Evolutionary conservation across 139 green algal species (phyloP).

Genomic region (Astrephomene gubernaculifera): DNA sequence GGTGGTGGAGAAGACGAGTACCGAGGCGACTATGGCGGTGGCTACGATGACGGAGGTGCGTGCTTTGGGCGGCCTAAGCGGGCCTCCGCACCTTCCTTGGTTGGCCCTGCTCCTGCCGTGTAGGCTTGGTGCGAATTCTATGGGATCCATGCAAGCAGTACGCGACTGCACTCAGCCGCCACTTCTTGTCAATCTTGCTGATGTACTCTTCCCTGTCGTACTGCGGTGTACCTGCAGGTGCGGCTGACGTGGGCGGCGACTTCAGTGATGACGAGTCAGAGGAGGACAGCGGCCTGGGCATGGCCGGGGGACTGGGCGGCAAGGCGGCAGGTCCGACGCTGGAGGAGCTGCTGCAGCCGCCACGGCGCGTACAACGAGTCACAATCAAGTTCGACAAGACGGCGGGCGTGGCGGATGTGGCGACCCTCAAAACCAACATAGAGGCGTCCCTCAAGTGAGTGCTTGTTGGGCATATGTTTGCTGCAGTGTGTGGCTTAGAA

Average conservation of each 20-base stretch:
- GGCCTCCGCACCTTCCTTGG: too few relatives aligned
- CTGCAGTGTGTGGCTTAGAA: too few relatives aligned
- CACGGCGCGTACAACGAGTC: background rate
- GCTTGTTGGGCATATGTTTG: too few relatives aligned
- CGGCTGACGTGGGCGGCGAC: background rate
- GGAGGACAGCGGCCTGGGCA: background rate
- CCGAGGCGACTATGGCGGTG: background rate
- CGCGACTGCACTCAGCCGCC: too few relatives aligned
- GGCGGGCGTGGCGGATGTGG: slow-evolving; percentile 71
- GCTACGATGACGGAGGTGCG: background rate
- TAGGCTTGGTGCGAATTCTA: too few relatives aligned
- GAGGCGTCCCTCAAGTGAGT: slow-evolving; percentile 69
- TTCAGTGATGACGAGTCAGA: background rate
- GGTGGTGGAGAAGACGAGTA: background rate
- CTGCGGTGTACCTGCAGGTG: background rate
- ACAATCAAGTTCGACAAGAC: slow-evolving; percentile 26
- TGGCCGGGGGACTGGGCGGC: too few relatives aligned
- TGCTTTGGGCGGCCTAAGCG: too few relatives aligned
- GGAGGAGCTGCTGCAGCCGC: slow-evolving; percentile 37
- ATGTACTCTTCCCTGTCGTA: background rate
- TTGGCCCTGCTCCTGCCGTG: too few relatives aligned
- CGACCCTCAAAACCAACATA: slow-evolving; percentile 82
- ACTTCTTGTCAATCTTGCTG: too few relatives aligned
- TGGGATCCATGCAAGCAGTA: too few relatives aligned
- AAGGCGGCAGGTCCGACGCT: background rate